Percentiles rank a stretch among this genome's conserved stretches.
Evolutionary conservation across 1,284 basidiomycete genomes (phyloP).

Genomic region (Leccinum glutinopallens): DNA sequence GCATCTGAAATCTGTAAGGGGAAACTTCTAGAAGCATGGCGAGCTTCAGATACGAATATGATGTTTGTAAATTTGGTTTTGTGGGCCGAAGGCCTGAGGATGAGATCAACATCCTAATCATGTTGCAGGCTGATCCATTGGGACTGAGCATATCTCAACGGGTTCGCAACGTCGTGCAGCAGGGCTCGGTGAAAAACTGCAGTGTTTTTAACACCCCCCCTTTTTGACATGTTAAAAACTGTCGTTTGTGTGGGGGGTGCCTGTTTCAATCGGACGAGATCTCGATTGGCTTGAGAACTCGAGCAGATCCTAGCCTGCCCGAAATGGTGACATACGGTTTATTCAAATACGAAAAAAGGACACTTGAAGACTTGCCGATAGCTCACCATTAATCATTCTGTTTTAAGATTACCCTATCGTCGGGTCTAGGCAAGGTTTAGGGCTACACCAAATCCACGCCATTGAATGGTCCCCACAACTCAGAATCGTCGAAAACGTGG

Average conservation of each 20-base stretch:
- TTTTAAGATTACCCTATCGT: background rate
- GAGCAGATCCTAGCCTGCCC: background rate
- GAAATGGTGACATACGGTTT: background rate
- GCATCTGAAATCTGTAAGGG: background rate
- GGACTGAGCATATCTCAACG: background rate
- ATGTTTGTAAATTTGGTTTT: background rate
- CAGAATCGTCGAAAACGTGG: background rate
- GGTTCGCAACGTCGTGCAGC: background rate
- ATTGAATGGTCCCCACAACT: background rate
- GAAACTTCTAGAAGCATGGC: background rate
- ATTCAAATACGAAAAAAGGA: background rate
- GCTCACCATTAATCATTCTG: background rate
- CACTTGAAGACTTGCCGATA: background rate
- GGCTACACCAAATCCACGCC: background rate
- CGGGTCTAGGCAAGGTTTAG: background rate
- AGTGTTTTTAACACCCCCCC: too few species aligned
- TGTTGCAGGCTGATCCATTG: background rate
- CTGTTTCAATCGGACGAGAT: background rate
- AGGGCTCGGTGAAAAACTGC: too few species aligned
- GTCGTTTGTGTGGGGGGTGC: background rate
- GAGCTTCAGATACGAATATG: background rate
- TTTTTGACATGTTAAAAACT: too few species aligned
- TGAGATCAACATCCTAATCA: background rate
- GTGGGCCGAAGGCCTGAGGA: background rate
- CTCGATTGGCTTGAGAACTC: background rate